phyloP scores from a whole-genome alignment of 768 basidiomycete species.

The Termitomyces sp. region DNA sequence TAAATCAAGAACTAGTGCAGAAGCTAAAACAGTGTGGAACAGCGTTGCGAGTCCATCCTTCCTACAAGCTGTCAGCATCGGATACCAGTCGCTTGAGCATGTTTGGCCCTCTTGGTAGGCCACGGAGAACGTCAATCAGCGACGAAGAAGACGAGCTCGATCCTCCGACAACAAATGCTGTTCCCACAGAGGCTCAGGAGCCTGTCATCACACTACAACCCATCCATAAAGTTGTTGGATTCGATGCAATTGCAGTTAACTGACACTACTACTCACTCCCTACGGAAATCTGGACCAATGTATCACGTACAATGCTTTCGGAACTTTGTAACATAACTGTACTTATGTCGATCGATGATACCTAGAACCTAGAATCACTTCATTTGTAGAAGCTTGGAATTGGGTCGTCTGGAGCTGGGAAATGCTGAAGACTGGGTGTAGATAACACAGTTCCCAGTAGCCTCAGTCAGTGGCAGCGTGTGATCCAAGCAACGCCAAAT shows the following conservation, averaged over 20 bases:
- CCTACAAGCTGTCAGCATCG: slow-evolving; percentile 31
- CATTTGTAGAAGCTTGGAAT: too few relatives aligned
- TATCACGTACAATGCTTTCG: neutral
- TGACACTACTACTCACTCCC: neutral
- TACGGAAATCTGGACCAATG: slow-evolving; percentile 1
- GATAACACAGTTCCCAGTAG: too few relatives aligned
- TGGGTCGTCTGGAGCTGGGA: too few relatives aligned
- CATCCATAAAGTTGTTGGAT: slow-evolving; percentile 54
- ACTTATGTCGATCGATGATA: neutral
- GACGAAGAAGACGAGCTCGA: slow-evolving; percentile 53
- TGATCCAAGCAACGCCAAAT: slow-evolving; percentile 6
- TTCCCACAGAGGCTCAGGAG: slow-evolving; percentile 26
- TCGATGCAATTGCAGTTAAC: slow-evolving; percentile 22
- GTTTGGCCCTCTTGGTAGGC: slow-evolving; percentile 47
- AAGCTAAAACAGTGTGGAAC: slow-evolving; percentile 47
- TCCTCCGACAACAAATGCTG: slow-evolving; percentile 32
- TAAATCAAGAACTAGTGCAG: slow-evolving; percentile 57
- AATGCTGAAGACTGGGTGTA: too few relatives aligned
- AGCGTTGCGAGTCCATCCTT: slow-evolving; percentile 41
- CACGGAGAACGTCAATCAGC: slow-evolving; percentile 50
- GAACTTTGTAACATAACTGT: slow-evolving; percentile 2
- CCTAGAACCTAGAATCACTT: too few relatives aligned
- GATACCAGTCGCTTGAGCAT: slow-evolving; percentile 54
- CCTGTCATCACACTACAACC: slow-evolving; percentile 57
- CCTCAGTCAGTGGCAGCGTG: neutral